Conservation (phyloP, 2,329 filamentous ascomycete genomes). For the Aspergillus nomiae region DNA sequence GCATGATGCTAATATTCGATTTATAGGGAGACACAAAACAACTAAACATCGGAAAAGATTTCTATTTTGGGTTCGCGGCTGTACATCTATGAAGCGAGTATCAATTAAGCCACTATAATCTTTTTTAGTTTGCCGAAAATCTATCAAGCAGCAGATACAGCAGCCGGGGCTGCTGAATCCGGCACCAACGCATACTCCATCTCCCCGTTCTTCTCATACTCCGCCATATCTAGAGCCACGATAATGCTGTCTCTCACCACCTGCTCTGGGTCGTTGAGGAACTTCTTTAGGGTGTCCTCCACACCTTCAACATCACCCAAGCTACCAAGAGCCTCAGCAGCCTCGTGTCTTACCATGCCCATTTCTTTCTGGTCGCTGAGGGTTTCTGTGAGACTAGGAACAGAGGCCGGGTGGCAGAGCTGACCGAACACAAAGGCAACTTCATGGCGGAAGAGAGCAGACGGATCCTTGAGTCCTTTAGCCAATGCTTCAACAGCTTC, state of each 20-base stretch:
- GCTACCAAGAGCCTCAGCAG: slow-evolving; percentile 91
- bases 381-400: slow-evolving; percentile 79
- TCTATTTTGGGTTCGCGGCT: slow-evolving; percentile 21
- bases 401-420: slow-evolving; percentile 92
- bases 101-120: slow-evolving; percentile 17
- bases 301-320: slow-evolving; percentile 92
- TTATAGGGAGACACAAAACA: slow-evolving; percentile 39
- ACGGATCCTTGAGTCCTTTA: slow-evolving; percentile 79
- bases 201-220: slow-evolving; percentile 88
- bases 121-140: slow-evolving; percentile 9
- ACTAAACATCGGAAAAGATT: slow-evolving; percentile 27
- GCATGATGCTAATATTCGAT: slow-evolving; percentile 20
- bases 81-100: slow-evolving; percentile 29
- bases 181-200: slow-evolving; percentile 91
- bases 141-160: slow-evolving; percentile 33
- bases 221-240: slow-evolving; percentile 96
- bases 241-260: slow-evolving; percentile 94
- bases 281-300: slow-evolving; percentile 78
- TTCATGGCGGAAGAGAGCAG: slow-evolving; percentile 94
- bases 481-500: slow-evolving; percentile 86
- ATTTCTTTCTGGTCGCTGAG: slow-evolving; percentile 79
- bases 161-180: slow-evolving; percentile 44
- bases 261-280: slow-evolving; percentile 86
- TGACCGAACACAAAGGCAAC: slow-evolving; percentile 98
- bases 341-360: slow-evolving; percentile 97